Evolutionary conservation across 2,329 filamentous ascomycete genomes (phyloP).

Genomic region (Emergomyces pasteurianus): DNA sequence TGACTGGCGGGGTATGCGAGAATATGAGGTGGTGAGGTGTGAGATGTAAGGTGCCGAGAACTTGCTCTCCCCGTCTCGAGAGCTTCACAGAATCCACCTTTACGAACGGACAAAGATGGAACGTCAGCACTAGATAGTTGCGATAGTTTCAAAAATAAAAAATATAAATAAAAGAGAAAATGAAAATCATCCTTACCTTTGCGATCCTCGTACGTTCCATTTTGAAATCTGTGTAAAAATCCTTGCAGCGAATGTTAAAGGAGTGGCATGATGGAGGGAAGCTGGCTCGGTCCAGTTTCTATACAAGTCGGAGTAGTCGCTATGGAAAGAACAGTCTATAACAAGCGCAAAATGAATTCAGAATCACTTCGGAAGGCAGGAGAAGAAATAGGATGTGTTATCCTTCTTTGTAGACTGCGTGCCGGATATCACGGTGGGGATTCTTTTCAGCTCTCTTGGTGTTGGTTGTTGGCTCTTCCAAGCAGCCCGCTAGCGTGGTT

Average conservation of each 20-base stretch:
- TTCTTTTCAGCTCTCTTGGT: not conserved
- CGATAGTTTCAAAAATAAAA: not conserved
- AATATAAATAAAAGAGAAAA: no score
- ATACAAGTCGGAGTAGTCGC: not conserved
- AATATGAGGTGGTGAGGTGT: slow-evolving; percentile 55
- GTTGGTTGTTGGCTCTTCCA: not conserved
- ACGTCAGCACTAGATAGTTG: not conserved
- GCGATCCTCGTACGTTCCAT: slow-evolving; percentile 13
- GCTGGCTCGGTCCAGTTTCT: not conserved
- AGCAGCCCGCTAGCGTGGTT: not conserved
- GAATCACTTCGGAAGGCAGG: not conserved
- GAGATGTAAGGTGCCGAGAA: slow-evolving; percentile 49
- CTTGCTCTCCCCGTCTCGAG: slow-evolving; percentile 43
- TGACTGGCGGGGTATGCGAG: slow-evolving; percentile 40
- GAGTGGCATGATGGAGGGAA: not conserved
- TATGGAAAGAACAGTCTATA: not conserved
- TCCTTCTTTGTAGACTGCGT: no score
- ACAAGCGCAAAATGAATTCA: not conserved
- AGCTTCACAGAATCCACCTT: slow-evolving; percentile 47
- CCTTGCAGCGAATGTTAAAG: not conserved
- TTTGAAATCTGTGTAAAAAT: not conserved
- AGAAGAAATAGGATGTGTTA: no score
- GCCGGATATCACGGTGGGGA: not conserved
- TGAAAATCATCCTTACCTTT: slow-evolving; percentile 8
- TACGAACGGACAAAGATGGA: not conserved